Conservation (phyloP, 306 rosid species). For the Quercus variabilis region DNA sequence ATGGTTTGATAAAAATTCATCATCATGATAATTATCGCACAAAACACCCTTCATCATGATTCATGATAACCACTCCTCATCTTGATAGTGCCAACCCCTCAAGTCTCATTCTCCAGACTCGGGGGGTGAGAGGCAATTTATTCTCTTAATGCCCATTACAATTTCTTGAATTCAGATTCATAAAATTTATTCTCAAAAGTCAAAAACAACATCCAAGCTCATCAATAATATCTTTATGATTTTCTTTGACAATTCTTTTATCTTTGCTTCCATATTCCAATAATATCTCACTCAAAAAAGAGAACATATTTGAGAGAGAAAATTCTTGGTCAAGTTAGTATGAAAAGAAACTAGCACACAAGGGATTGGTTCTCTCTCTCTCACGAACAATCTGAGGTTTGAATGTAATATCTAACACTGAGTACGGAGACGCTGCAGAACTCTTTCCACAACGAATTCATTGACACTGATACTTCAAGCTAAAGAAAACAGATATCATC, state of each 20-base stretch:
- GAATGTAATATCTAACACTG: no score
- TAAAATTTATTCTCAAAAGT: constrained; percentile 40
- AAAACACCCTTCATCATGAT: no score
- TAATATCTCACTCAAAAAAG: constrained; percentile 53
- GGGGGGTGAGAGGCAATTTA: constrained; percentile 68
- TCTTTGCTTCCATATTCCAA: constrained; percentile 80
- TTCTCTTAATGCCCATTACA: constrained; percentile 77
- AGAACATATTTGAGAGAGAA: constrained; percentile 1
- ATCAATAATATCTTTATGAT: constrained; percentile 49
- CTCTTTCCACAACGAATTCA: background rate
- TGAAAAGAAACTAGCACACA: background rate
- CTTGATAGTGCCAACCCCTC: constrained; percentile 91
- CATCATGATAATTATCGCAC: no score
- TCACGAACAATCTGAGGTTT: no score
- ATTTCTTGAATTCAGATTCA: constrained; percentile 57
- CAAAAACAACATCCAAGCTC: constrained; percentile 57
- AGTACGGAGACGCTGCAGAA: background rate
- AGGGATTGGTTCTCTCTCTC: background rate
- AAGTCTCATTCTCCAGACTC: constrained; percentile 38
- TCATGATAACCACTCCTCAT: constrained; percentile 43
- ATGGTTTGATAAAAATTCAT: no score
- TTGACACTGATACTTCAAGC: no score
- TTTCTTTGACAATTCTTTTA: constrained; percentile 65
- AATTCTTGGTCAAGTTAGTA: background rate
- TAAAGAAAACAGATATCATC: background rate